Percentiles rank a stretch among this genome's conserved stretches.
phyloP scores from a whole-genome alignment of 2,329 filamentous ascomycete genomes.

The Sporothrix euskadiensis region DNA sequence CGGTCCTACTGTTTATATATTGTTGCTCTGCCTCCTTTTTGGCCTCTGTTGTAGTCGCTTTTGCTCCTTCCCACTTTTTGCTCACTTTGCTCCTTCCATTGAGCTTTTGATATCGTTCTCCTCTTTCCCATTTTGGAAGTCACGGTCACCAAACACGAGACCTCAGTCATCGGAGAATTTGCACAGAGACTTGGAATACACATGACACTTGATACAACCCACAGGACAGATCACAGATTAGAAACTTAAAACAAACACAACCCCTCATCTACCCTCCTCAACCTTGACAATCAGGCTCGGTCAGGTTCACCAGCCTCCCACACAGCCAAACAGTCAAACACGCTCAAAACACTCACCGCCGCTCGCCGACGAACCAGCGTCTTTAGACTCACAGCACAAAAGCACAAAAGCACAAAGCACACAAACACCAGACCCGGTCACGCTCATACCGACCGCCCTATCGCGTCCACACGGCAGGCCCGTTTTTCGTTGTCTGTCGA shows the following conservation, averaged over 20 bases:
- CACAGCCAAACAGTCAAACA: background rate
- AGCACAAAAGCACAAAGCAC: no score
- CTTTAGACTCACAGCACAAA: background rate
- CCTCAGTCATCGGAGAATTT: background rate
- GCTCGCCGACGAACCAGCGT: conserved; percentile 16
- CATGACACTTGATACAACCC: background rate
- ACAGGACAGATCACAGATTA: background rate
- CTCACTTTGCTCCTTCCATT: background rate
- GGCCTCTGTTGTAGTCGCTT: background rate
- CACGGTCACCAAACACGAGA: background rate
- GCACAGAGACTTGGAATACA: background rate
- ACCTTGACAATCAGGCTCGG: background rate
- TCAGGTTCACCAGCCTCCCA: conserved; percentile 17
- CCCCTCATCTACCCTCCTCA: background rate
- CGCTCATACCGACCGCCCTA: background rate
- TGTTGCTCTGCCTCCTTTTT: background rate
- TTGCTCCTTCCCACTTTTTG: conserved; percentile 2
- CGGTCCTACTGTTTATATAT: conserved; percentile 16
- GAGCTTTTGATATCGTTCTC: background rate
- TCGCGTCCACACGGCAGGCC: conserved; percentile 21
- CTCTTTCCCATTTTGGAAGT: background rate
- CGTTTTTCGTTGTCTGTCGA: background rate
- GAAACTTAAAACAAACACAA: background rate
- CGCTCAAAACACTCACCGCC: conserved; percentile 21
- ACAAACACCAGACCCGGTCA: background rate